These are phyloP conservation scores for Pholiota conissans DNA, from an alignment of 768 basidiomycete genomes.

Conservation along the genomic window DNA sequence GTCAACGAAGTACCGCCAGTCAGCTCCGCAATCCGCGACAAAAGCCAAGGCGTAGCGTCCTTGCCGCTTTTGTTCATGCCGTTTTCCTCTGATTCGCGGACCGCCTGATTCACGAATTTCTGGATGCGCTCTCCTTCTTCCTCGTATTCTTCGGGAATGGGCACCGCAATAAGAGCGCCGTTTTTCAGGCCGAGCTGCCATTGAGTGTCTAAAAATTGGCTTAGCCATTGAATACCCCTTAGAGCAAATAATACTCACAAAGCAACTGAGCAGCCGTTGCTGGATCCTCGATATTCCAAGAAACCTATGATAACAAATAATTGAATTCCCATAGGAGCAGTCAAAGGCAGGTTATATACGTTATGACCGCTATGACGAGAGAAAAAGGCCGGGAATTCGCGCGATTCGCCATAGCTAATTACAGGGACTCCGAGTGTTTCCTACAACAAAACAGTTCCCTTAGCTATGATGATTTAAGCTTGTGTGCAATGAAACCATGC, in stretches of 20 bases:
- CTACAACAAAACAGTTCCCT: constrained; percentile 35
- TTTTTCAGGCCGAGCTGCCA: constrained; percentile 70
- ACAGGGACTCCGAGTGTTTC: constrained; percentile 97
- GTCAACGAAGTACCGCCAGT: constrained; percentile 73
- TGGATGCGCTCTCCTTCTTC: constrained; percentile 69
- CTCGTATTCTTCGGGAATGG: constrained; percentile 82
- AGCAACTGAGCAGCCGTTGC: constrained; percentile 71
- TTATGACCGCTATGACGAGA: constrained; percentile 79
- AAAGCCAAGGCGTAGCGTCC: constrained; percentile 93
- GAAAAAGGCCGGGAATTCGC: constrained; percentile 96
- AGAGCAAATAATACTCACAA: constrained; percentile 41
- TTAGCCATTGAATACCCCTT: not conserved
- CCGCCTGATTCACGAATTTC: constrained; percentile 77
- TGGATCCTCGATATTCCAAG: constrained; percentile 73
- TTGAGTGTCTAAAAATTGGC: constrained; percentile 55
- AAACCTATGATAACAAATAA: constrained; percentile 58
- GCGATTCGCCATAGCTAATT: constrained; percentile 68
- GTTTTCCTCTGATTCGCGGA: constrained; percentile 78
- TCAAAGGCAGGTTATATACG: constrained; percentile 42
- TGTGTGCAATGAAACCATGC: constrained; percentile 20
- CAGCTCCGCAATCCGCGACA: constrained; percentile 79
- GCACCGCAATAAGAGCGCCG: constrained; percentile 83
- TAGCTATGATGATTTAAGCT: not conserved
- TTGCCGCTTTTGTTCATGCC: constrained; percentile 83
- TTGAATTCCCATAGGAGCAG: too few species aligned